phyloP scores from a whole-genome alignment of 2,329 filamentous ascomycete species.

The Magnaporthiopsis incrustans region DNA sequence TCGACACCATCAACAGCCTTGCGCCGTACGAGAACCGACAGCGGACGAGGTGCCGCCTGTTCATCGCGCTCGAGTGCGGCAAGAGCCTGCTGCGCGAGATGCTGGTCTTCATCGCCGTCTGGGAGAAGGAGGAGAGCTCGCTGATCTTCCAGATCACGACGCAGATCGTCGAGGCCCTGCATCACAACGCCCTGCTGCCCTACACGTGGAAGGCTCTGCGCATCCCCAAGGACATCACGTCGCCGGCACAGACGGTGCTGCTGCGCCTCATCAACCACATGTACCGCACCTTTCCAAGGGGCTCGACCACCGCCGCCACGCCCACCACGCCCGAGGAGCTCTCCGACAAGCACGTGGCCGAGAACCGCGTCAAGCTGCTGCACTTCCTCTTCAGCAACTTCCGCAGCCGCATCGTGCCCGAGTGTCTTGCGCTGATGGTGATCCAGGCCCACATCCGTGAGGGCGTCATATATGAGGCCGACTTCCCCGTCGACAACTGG shows the following conservation, averaged over 20 bases:
- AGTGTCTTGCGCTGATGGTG: conserved; percentile 90
- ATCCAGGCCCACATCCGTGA: conserved; percentile 84
- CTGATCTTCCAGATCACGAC: conserved; percentile 95
- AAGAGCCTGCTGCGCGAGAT: conserved; percentile 84
- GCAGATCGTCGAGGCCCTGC: conserved; percentile 88
- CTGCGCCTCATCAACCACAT: conserved; percentile 87
- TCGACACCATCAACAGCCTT: conserved; percentile 67
- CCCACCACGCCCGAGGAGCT: conserved; percentile 27
- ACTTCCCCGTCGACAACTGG: conserved; percentile 93
- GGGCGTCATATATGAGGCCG: conserved; percentile 65
- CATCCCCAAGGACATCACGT: conserved; percentile 93
- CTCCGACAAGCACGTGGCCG: conserved; percentile 34
- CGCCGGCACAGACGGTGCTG: conserved; percentile 86
- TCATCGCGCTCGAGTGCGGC: conserved; percentile 83
- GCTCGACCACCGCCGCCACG: conserved; percentile 23
- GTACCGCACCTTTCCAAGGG: conserved; percentile 45
- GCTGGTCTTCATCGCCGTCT: conserved; percentile 92
- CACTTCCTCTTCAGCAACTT: conserved; percentile 93
- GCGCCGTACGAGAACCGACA: conserved; percentile 73
- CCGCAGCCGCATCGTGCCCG: conserved; percentile 83
- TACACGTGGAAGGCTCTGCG: conserved; percentile 88
- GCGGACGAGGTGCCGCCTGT: conserved; percentile 80
- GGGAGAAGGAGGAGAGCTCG: conserved; percentile 89
- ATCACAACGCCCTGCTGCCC: conserved; percentile 81
- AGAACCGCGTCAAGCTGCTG: conserved; percentile 53